A percentile compares a stretch with the other conserved stretches of the same genome.
Conservation (phyloP, 495 filamentous ascomycete species). For the Hypoxylon fragiforme region DNA sequence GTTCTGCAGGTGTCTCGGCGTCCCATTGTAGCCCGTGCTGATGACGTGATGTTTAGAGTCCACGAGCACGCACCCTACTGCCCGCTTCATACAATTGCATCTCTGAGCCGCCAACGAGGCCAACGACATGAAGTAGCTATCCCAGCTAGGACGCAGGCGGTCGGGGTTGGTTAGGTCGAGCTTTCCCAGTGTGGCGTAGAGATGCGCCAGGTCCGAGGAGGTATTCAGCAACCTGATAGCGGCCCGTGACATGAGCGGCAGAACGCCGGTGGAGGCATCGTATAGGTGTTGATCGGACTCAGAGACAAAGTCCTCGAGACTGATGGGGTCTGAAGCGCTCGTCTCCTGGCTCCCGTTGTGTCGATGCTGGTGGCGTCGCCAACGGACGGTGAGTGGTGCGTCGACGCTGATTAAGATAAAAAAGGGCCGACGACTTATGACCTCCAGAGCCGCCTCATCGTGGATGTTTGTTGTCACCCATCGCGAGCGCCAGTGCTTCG, state of each 20-base stretch:
- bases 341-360: conserved; percentile 50
- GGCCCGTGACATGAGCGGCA: conserved; percentile 74
- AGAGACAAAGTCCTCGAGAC: conserved; percentile 75
- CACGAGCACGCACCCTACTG: conserved; percentile 94
- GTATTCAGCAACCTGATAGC: conserved; percentile 85
- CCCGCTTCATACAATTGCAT: conserved; percentile 97
- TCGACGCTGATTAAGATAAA: conserved; percentile 92
- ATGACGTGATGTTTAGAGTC: conserved; percentile 80
- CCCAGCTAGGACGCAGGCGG: conserved; percentile 90
- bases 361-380: conserved; percentile 63
- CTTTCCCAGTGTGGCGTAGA: conserved; percentile 67
- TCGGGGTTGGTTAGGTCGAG: conserved; percentile 77
- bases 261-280: conserved; percentile 63
- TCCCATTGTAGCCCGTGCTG: conserved; percentile 97
- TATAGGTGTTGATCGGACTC: conserved; percentile 80
- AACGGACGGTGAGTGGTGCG: conserved; percentile 81
- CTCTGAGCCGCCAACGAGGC: conserved; percentile 88
- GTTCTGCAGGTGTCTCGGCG: conserved; percentile 80
- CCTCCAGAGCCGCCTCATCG: conserved; percentile 67
- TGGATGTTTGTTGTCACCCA: conserved; percentile 86
- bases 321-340: conserved; percentile 48
- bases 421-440: conserved; percentile 77
- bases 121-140: conserved; percentile 96
- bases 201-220: conserved; percentile 66
- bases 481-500: conserved; percentile 75